Conservation (phyloP, 306 rosid genomes). For the Rosa multiflora region DNA sequence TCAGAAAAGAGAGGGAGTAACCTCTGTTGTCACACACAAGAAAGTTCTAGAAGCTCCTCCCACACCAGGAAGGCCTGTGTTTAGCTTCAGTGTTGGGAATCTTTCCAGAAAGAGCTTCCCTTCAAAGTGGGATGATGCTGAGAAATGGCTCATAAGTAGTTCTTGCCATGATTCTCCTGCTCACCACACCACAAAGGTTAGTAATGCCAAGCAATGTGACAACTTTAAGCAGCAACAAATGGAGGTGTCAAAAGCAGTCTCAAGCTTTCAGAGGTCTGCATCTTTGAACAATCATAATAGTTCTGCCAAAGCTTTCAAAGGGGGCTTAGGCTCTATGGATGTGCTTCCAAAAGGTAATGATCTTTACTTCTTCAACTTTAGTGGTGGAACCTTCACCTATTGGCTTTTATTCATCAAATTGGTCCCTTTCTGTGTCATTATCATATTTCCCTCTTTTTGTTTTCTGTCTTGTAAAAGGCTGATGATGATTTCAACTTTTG, state of each 20-base stretch:
- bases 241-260: slow-evolving; percentile 53
- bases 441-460: slow-evolving; percentile 19
- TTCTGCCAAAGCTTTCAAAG: slow-evolving; percentile 43
- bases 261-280: slow-evolving; percentile 46
- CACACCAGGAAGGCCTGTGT: slow-evolving; percentile 91
- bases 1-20: slow-evolving; percentile 48
- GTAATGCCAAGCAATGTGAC: slow-evolving; percentile 37
- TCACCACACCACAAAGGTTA: slow-evolving; percentile 46
- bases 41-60: slow-evolving; percentile 63
- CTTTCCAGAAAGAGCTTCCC: slow-evolving; percentile 75
- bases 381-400: slow-evolving; percentile 19
- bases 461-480: slow-evolving; percentile 22
- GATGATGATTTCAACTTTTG: slow-evolving; percentile 20
- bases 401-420: neutral
- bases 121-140: slow-evolving; percentile 99
- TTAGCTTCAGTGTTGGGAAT: slow-evolving; percentile 62
- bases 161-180: slow-evolving; percentile 92
- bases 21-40: slow-evolving; percentile 48
- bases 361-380: slow-evolving; percentile 36
- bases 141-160: slow-evolving; percentile 85
- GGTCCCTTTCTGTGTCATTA: slow-evolving; percentile 21
- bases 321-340: slow-evolving; percentile 50
- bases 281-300: slow-evolving; percentile 52
- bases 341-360: slow-evolving; percentile 72
- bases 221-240: slow-evolving; percentile 57